Base-by-base conservation (phyloP, 2,329 filamentous ascomycete species). In the Aspergillus tamarii region DNA sequence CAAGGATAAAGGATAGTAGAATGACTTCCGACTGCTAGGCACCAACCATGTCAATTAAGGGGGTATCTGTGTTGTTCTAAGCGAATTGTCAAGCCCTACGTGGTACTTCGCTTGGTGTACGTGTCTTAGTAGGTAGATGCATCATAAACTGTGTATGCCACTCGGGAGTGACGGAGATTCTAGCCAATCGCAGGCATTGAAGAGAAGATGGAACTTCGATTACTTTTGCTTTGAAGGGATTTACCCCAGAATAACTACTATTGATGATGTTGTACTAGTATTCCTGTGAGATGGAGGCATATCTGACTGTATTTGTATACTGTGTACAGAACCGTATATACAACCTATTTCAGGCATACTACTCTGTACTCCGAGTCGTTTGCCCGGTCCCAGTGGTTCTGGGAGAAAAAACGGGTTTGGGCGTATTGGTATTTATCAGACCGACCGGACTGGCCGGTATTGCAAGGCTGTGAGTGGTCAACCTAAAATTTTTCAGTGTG, bases 401-500 rank as follows among this genome's bases (percentile, higher is more conserved):
- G 16, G 39, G 16, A 19, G 39, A 41, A n/a, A 41, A 41, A n/a
- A 41, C 8, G 16, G 39, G 45, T 8, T 14, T 12, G 4, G 45
- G 12, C n/a, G 45, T 48, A 32, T 32, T n/a, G 48, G 48, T 52
- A 52, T 52, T 52, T 52, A 48, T 48, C 45, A 48, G 23, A 48
- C 45, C 21, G 45, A 16, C 45, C 11, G 45, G 45, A 48, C 45
- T 48, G 21, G 45, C 45, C 45, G 45, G 45, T 28, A 48, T 48
- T 48, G 45, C 45, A 26, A 16, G 11, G 10, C 48, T 55, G 30
- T 55, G 52, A 55, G n/a, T 55, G 52, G 52, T 36, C 52, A 55
- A 55, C 52, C 23, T 55, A 55, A 55, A 57, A 50, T 43, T 61
- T 61, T 59, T 57, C 53, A 46, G 50, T 55, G 52, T 66, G 64